Evolutionary conservation across 176 grass and related monocot genomes (phyloP).

Genomic region (Thalia dealbata): DNA sequence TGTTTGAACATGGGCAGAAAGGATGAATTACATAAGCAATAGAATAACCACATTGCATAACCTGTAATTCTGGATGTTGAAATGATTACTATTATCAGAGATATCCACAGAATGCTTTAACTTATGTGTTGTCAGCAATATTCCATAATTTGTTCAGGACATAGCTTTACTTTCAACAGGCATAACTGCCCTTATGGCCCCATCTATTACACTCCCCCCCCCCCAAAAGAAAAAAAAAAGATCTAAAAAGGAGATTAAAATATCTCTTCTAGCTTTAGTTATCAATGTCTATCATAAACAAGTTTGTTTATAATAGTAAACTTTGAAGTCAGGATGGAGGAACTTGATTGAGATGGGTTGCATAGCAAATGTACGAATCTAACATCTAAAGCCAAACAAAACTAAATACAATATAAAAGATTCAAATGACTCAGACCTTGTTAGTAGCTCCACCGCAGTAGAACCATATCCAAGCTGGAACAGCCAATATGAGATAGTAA

Average conservation of each 20-base stretch:
- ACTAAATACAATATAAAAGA: neutral
- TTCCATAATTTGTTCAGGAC: too few species aligned
- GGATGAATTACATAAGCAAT: too few species aligned
- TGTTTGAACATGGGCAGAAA: too few species aligned
- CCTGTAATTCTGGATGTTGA: neutral
- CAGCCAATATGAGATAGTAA: neutral
- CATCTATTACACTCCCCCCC: too few species aligned
- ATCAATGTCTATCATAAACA: neutral
- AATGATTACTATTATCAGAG: neutral
- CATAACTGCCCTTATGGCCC: too few species aligned
- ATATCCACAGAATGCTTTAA: too few species aligned
- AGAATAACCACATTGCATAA: too few species aligned
- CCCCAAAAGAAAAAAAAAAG: too few species aligned
- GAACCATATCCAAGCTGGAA: slow-evolving; percentile 83
- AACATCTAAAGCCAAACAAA: neutral
- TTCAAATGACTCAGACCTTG: slow-evolving; percentile 30
- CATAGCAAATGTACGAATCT: neutral
- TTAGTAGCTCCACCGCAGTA: slow-evolving; percentile 49
- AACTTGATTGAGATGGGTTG: neutral
- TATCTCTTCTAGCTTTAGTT: too few species aligned
- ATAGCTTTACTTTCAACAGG: too few species aligned
- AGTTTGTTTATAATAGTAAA: neutral
- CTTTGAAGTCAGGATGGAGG: neutral
- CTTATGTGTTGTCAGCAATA: too few species aligned
- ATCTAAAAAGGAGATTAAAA: too few species aligned